phyloP scores from a whole-genome alignment of 352 stramenopile genomes.

The Phytophthora ohioensis region DNA sequence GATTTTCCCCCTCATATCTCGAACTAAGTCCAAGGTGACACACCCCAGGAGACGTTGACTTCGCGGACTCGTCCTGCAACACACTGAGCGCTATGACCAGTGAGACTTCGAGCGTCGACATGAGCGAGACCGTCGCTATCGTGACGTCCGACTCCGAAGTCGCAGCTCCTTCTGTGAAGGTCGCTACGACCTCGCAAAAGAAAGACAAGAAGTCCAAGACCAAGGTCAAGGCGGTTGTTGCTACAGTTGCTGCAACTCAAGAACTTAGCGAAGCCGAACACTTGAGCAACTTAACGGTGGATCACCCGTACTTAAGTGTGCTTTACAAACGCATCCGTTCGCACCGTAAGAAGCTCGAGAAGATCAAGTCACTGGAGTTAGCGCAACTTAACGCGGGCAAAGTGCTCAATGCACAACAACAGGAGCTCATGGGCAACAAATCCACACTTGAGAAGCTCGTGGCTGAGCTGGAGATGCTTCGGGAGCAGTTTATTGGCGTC shows the following conservation, averaged over 20 bases:
- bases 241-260: constrained; percentile 27
- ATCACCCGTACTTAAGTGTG: constrained; percentile 85
- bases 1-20: constrained; percentile 36
- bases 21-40: constrained; percentile 13
- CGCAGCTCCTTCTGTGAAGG: constrained; percentile 14
- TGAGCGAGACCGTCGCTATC: constrained; percentile 13
- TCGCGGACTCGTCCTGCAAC: constrained; percentile 23
- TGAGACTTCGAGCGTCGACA: constrained; percentile 22
- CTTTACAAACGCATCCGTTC: constrained; percentile 85
- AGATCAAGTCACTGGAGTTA: constrained; percentile 74
- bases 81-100: constrained; percentile 35
- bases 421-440: constrained; percentile 75
- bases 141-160: neutral
- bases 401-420: constrained; percentile 79
- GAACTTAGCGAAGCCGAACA: constrained; percentile 45
- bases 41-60: constrained; percentile 3
- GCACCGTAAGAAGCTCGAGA: constrained; percentile 90
- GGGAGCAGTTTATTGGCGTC: constrained; percentile 81
- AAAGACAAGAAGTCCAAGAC: constrained; percentile 35
- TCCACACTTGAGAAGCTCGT: constrained; percentile 79
- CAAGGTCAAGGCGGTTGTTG: constrained; percentile 34
- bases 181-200: constrained; percentile 11
- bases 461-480: constrained; percentile 74
- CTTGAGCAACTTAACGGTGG: constrained; percentile 49
- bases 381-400: constrained; percentile 61